Conservation (phyloP, 2,329 filamentous ascomycete genomes). For the Aspergillus tubingensis region DNA sequence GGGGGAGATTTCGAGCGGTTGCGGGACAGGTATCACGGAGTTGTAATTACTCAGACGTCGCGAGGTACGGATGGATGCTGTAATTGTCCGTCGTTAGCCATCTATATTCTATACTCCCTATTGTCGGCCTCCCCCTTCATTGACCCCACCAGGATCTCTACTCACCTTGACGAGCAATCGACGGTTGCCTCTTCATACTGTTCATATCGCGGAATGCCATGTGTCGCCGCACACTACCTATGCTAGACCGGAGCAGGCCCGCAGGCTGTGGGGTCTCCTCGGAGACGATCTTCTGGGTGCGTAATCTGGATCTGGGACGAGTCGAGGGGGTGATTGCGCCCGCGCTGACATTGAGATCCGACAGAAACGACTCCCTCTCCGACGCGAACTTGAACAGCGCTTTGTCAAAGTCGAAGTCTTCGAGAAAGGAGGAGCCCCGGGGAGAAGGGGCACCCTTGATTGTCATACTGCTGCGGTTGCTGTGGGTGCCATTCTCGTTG, state of each 20-base stretch:
- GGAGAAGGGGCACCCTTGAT: slow-evolving; percentile 50
- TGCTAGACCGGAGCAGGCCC: slow-evolving; percentile 59
- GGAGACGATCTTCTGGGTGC: slow-evolving; percentile 77
- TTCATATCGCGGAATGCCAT: slow-evolving; percentile 95
- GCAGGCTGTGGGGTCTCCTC: slow-evolving; percentile 61
- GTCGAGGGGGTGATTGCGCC: slow-evolving; percentile 71
- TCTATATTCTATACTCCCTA: not conserved
- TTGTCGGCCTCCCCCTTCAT: not conserved
- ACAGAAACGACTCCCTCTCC: slow-evolving; percentile 90
- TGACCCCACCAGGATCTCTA: not conserved
- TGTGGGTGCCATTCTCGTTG: slow-evolving; percentile 51
- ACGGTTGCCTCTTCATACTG: slow-evolving; percentile 85
- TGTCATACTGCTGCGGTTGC: slow-evolving; percentile 66
- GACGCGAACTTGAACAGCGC: slow-evolving; percentile 91
- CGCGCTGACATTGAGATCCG: slow-evolving; percentile 86
- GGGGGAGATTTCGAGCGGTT: slow-evolving; percentile 84
- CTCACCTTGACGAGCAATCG: slow-evolving; percentile 72
- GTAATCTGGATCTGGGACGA: slow-evolving; percentile 72
- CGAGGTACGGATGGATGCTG: slow-evolving; percentile 74
- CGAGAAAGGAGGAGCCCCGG: slow-evolving; percentile 47
- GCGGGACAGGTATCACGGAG: slow-evolving; percentile 90
- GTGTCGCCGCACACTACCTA: slow-evolving; percentile 85
- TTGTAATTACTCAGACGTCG: slow-evolving; percentile 96
- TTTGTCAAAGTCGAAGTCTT: slow-evolving; percentile 89
- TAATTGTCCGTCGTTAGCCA: slow-evolving; percentile 24